Conservation (phyloP, 805 yeast genomes). For the Yarrowia yakushimensis region DNA sequence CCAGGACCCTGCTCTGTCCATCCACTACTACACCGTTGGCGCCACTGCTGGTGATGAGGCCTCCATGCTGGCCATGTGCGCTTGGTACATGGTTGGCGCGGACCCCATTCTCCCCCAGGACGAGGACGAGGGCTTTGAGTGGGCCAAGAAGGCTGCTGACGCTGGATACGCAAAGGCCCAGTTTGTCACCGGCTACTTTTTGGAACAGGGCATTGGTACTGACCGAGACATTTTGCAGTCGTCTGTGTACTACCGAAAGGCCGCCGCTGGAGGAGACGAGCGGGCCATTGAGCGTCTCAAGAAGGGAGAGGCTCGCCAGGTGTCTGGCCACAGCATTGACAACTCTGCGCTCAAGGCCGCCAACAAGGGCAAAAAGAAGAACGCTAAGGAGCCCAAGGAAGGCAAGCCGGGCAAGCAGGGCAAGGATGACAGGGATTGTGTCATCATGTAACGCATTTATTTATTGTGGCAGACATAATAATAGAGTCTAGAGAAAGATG, state of each 20-base stretch:
- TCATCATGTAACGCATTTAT: conserved; percentile 32
- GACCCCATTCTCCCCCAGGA: conserved; percentile 77
- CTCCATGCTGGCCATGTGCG: conserved; percentile 90
- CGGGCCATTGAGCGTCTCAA: conserved; percentile 44
- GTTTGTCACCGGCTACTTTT: conserved; percentile 76
- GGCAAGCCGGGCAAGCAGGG: conserved; percentile 4
- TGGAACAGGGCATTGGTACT: conserved; percentile 86
- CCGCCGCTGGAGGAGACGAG: conserved; percentile 59
- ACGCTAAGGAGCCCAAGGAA: conserved; percentile 14
- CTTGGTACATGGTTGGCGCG: conserved; percentile 93
- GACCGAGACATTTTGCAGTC: conserved; percentile 55
- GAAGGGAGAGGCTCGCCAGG: conserved; percentile 24
- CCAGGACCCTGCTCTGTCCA: conserved; percentile 75
- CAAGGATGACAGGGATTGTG: conserved; percentile 35
- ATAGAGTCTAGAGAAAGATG: conserved; percentile 10
- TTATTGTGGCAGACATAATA: conserved; percentile 22
- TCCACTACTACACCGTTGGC: conserved; percentile 89
- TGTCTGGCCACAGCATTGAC: neutral
- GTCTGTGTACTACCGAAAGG: conserved; percentile 69
- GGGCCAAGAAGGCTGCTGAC: conserved; percentile 87
- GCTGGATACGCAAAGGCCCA: conserved; percentile 77
- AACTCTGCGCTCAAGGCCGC: neutral
- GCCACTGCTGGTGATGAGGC: conserved; percentile 84
- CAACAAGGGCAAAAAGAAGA: conserved; percentile 25
- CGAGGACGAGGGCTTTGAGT: conserved; percentile 82